These are phyloP conservation scores for Magnusiomyces magnusii DNA, from an alignment of 1,139 yeast species.

Conservation along the genomic window DNA sequence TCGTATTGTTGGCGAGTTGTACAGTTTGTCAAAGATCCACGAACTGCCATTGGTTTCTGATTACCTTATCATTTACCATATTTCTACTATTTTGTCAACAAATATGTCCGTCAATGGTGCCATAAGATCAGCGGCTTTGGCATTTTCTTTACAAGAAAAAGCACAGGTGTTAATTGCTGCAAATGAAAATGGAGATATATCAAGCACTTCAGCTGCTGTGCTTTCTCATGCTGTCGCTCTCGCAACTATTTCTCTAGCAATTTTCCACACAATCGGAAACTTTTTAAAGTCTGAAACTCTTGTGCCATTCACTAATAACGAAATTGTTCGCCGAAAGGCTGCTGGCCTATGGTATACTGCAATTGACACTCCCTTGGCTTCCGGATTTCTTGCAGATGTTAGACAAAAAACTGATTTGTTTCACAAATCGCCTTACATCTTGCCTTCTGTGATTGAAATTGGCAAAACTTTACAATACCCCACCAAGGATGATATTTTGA, in stretches of 20 bases:
- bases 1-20: conserved; percentile 19
- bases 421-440: neutral
- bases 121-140: conserved; percentile 8
- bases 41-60: neutral
- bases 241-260: conserved; percentile 21
- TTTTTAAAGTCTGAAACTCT: conserved; percentile 18
- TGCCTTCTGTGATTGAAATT: neutral
- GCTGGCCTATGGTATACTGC: conserved; percentile 2
- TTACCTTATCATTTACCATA: conserved; percentile 1
- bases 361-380: conserved; percentile 4
- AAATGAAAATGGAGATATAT: neutral
- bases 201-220: conserved; percentile 4
- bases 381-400: neutral
- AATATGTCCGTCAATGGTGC: conserved; percentile 9
- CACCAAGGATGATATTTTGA: neutral
- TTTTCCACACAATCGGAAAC: conserved; percentile 21
- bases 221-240: conserved; percentile 23
- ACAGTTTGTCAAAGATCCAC: conserved; percentile 14
- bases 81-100: neutral
- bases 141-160: conserved; percentile 8
- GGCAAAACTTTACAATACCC: neutral
- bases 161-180: conserved; percentile 1
- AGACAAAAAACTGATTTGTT: neutral
- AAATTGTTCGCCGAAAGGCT: neutral
- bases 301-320: neutral